Evolutionary conservation across 805 yeast genomes (phyloP), one percentile per base, ranked within the genome.

Genomic region (Priceomyces castillae): DNA sequence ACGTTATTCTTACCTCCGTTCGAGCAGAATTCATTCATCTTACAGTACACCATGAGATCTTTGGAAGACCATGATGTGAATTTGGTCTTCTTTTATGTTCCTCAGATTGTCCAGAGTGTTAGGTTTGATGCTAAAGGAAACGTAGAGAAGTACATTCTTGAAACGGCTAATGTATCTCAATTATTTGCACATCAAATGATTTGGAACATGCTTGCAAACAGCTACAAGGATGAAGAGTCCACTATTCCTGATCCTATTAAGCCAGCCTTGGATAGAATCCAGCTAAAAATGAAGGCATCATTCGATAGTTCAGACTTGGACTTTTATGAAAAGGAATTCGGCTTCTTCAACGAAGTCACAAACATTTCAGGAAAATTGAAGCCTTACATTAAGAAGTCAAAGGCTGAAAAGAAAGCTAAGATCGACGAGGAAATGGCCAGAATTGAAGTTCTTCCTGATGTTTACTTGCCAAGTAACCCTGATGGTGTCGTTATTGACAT

Each of bases 161-260:
- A 94, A 61, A 88, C 97, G 1, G 97, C 96, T 1, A 82, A 85
- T 58, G 87, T 90, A 11, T 84, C 94, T 20, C 95, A 87, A 52
- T 71, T 92, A 48, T 94, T 94, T 73, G 90, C 98, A 0, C 99
- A 94, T 64, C 99, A 94, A 65, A 90, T 94, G 51, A 89, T 94
- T 43, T 94, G 99, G 99, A 94, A 94, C 58, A 89, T 94, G 86
- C 66, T 85, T 56, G 98, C 99, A 1, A 94, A 95, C 59, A 80
- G 90, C 48, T 94, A 78, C 64, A 85, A 84, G 53, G 97, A 87
- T 59, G 98, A 92, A 54, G 96, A 92, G 7, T 83, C 89, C 0
- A 72, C 80, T 0, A 74, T 78, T 6, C 94, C 95, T 3, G 96
- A 90, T 64, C 71, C 78, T 1, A 71, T 92, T 56, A 92, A 92